These are phyloP conservation scores for Rhizopogon rudus DNA, from an alignment of 768 basidiomycete genomes.

Conservation along the genomic window DNA sequence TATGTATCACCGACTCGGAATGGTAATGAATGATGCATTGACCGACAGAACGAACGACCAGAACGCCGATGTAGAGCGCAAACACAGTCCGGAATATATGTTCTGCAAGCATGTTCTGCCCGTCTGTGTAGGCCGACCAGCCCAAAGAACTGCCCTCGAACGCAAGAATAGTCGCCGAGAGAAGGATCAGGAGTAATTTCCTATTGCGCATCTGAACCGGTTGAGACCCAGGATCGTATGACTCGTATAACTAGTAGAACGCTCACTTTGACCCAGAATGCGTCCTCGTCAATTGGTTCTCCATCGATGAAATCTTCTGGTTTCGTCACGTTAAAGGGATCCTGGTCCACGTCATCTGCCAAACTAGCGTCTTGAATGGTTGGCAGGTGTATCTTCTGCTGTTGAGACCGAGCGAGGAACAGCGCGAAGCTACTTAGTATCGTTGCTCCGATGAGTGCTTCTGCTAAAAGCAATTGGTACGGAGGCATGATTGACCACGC, in stretches of 20 bases:
- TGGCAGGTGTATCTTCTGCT: slow-evolving; percentile 52
- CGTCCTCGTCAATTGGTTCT: slow-evolving; percentile 53
- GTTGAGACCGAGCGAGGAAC: slow-evolving; percentile 33
- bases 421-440: slow-evolving; percentile 40
- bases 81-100: slow-evolving; percentile 25
- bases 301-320: slow-evolving; percentile 68
- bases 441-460: slow-evolving; percentile 38
- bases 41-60: slow-evolving; percentile 47
- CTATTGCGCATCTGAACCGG: slow-evolving; percentile 14
- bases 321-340: slow-evolving; percentile 70
- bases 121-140: slow-evolving; percentile 31
- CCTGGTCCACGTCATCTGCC: slow-evolving; percentile 19
- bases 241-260: neutral
- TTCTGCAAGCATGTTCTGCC: slow-evolving; percentile 26
- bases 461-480: slow-evolving; percentile 54
- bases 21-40: slow-evolving; percentile 34
- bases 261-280: slow-evolving; percentile 55
- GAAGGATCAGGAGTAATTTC: slow-evolving; percentile 46
- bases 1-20: slow-evolving; percentile 54
- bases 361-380: slow-evolving; percentile 17
- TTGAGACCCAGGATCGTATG: neutral
- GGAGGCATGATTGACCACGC: slow-evolving; percentile 40
- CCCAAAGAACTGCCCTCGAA: slow-evolving; percentile 53
- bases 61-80: slow-evolving; percentile 52
- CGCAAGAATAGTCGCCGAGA: slow-evolving; percentile 42